Evolutionary conservation across 768 basidiomycete species (phyloP).

Genomic region (Inosperma sp.): DNA sequence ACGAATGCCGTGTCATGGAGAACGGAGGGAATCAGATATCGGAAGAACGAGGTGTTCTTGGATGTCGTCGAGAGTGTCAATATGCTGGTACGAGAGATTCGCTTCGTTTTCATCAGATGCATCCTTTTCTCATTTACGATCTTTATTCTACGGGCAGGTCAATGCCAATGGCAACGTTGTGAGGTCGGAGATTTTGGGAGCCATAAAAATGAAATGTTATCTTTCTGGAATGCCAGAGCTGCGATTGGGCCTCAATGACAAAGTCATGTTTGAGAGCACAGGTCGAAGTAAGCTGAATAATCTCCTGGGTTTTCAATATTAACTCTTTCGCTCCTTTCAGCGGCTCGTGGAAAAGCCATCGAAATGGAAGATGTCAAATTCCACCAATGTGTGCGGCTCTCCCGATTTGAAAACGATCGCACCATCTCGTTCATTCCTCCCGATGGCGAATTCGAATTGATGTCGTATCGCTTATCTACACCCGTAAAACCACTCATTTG

Average conservation of each 20-base stretch:
- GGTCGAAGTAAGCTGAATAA: slow-evolving; percentile 67
- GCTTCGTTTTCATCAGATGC: background rate
- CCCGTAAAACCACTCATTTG: slow-evolving; percentile 96
- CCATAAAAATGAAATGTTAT: slow-evolving; percentile 99
- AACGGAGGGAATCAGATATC: slow-evolving; percentile 92
- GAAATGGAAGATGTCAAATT: slow-evolving; percentile 99
- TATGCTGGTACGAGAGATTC: slow-evolving; percentile 61
- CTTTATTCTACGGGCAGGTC: slow-evolving; percentile 47
- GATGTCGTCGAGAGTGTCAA: slow-evolving; percentile 99
- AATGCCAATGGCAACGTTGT: slow-evolving; percentile 97
- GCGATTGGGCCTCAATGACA: slow-evolving; percentile 93
- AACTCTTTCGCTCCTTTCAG: slow-evolving; percentile 32
- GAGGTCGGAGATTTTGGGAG: slow-evolving; percentile 95
- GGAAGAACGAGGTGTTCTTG: slow-evolving; percentile 99
- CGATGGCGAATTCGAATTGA: slow-evolving; percentile 97
- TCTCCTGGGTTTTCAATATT: background rate
- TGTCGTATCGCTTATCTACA: slow-evolving; percentile 95
- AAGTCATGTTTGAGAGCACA: slow-evolving; percentile 99
- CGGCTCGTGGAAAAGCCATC: slow-evolving; percentile 93
- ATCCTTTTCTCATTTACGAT: background rate
- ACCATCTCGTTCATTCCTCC: slow-evolving; percentile 99
- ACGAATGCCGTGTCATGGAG: slow-evolving; percentile 99
- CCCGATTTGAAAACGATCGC: slow-evolving; percentile 96
- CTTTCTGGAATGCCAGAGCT: slow-evolving; percentile 99
- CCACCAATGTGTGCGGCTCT: slow-evolving; percentile 97